Base-by-base conservation (phyloP, 768 basidiomycete species). In the Gymnopilus dilepis region DNA sequence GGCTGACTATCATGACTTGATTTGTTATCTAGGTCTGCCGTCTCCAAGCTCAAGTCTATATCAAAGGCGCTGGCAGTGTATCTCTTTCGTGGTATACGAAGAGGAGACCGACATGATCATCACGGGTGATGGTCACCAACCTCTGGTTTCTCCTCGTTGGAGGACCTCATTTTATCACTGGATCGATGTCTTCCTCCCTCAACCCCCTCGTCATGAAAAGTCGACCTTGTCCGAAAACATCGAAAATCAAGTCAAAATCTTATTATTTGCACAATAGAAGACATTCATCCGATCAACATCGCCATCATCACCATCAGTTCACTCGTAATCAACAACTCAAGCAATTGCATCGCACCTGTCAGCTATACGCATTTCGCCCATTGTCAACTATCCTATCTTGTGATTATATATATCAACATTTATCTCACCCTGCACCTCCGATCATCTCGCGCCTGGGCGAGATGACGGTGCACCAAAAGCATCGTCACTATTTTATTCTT, bases 11-110 rank as follows among this genome's bases (percentile, higher is more conserved):
- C 40, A 41, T 41, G 40, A 59, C 53, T 53, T 60, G 43, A 22
- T 60, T n/a, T 58, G 42, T 48, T 57, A 52, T 45, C 38, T 51
- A 78, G 77, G 76, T 77, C n/a, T 78, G 77, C 61, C 71, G 76
- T 51, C 56, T 78, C 48, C 76, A 78, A 59, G 77, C 76, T 2
- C 72, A 76, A 41, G 76, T 80, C 28, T 54, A 64, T 58, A 78
- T 80, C 61, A 75, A 73, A 41, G 78, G 78, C 30, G 78, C 75
- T 4, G 78, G 77, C 26, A 79, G 75, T 45, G 78, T 78, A 21
- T 67, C 67, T 47, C 60, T 80, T 30, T 75, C 75, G 15, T 78
- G 78, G 77, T 70, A 64, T 53, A 70, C 72, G 26, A 73, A 72
- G 50, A 65, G 64, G 61, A 61, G 51, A 17, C 66, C 66, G 41